A percentile compares a stretch with the other conserved stretches of the same genome.
phyloP scores from a whole-genome alignment of 2,329 filamentous ascomycete species.

The Aspergillus jensenii region DNA sequence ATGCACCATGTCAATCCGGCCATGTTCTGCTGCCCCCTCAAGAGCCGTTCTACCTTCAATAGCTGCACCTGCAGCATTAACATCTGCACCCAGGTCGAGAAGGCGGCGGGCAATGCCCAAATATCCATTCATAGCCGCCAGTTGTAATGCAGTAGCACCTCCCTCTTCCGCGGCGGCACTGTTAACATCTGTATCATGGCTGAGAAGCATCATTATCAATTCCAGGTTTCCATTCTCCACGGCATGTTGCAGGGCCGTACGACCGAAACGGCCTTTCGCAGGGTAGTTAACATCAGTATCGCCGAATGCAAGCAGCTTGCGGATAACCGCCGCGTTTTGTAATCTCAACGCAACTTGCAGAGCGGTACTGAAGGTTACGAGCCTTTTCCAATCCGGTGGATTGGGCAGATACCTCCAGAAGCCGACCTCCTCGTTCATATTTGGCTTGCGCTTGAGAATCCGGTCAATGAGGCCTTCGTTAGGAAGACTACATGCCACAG shows the following conservation, averaged over 20 bases:
- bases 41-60: not conserved
- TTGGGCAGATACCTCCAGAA: too few species aligned
- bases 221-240: not conserved
- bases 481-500: not conserved
- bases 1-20: not conserved
- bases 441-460: accelerated
- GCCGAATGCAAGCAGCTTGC: not conserved
- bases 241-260: not conserved
- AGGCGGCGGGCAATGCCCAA: not conserved
- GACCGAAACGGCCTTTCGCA: not conserved
- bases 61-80: not conserved
- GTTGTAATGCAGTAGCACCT: not conserved
- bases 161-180: too few species aligned
- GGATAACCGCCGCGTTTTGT: not conserved
- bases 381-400: too few species aligned
- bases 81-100: not conserved
- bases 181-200: not conserved
- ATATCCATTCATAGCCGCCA: not conserved
- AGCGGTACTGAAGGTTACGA: not conserved
- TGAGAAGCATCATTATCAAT: not conserved
- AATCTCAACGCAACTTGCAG: not conserved
- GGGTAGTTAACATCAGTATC: not conserved
- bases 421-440: too few species aligned
- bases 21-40: not conserved
- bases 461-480: not conserved